Evolutionary conservation across 1,139 yeast species (phyloP), one percentile per base, ranked within the genome.

Genomic region (Hansenula anomala): DNA sequence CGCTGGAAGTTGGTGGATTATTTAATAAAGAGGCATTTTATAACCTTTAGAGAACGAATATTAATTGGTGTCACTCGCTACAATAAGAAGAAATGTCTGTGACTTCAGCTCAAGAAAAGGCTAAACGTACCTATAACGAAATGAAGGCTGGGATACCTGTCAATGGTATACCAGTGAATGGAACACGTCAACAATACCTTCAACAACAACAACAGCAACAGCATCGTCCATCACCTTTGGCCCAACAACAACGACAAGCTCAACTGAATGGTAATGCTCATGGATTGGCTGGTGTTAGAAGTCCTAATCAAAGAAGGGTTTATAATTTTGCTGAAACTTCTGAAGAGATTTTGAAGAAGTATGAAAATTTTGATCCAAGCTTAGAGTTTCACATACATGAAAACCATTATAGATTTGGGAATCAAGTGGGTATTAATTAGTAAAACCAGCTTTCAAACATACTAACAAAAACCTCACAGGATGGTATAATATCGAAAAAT

Each of bases 321-420:
- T 78, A 74, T 52, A 73, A 77, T 36, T 83, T 82, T 55, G 79
- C 85, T 13, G 86, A 84, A 49, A 79, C 90, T 5, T 66, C 86
- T 11, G 84, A 78, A 45, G 86, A 82, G 36, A 71, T 92, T n/a
- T 64, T 92, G 49, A 74, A 77, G 44, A 90, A 89, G 56, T 89
- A 81, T 56, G 80, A 83, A 44, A 78, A 79, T 44, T 78, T 76
- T 46, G 87, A 94, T 7, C 86, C 97, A 11, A 85, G 95, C 33
- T 61, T 92, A 43, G 94, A 82, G 45, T 79, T 92, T 50, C 97
- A 92, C 55, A 88, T 92, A 28, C 90, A 85, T 60, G 95, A 87
- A 51, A 86, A 87, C 36, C 95, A 90, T 60, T 92, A 80, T 58
- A 73, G 94, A 45, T 58, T 58, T 44, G 61, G 61, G 1, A 50